phyloP scores from a whole-genome alignment of 805 yeast species.

The Ogataea minuta region DNA sequence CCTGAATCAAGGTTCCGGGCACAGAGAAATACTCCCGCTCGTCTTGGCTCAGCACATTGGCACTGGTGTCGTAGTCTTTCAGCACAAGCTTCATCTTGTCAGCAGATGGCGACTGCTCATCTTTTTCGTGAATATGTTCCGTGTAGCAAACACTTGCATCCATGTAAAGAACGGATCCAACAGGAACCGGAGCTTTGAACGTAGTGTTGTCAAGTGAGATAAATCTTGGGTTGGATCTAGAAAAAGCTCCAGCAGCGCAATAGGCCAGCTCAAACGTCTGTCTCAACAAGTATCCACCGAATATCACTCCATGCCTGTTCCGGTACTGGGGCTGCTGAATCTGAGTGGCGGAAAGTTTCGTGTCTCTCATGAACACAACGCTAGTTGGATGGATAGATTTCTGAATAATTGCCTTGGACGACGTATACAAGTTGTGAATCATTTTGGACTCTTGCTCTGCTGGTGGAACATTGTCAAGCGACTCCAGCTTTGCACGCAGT shows the following conservation, averaged over 20 bases:
- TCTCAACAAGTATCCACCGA: conserved; percentile 91
- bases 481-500: conserved; percentile 63
- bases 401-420: conserved; percentile 39
- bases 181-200: conserved; percentile 93
- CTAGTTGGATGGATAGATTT: conserved; percentile 44
- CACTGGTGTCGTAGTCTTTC: conserved; percentile 53
- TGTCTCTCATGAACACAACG: conserved; percentile 66
- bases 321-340: conserved; percentile 97
- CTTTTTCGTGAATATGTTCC: conserved; percentile 58
- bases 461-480: conserved; percentile 64
- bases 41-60: conserved; percentile 51
- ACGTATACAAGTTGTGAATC: conserved; percentile 75
- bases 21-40: conserved; percentile 60
- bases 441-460: conserved; percentile 72
- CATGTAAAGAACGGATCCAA: conserved; percentile 84
- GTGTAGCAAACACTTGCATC: conserved; percentile 83
- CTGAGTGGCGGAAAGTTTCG: conserved; percentile 68
- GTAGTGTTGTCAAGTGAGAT: conserved; percentile 88
- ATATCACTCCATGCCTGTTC: conserved; percentile 91
- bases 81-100: conserved; percentile 23
- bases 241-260: conserved; percentile 86
- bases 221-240: conserved; percentile 83
- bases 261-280: conserved; percentile 93
- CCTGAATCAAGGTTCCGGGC: conserved; percentile 89
- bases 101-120: conserved; percentile 29